phyloP scores from a whole-genome alignment of 2,329 filamentous ascomycete genomes.

The Laburnicola sp. region DNA sequence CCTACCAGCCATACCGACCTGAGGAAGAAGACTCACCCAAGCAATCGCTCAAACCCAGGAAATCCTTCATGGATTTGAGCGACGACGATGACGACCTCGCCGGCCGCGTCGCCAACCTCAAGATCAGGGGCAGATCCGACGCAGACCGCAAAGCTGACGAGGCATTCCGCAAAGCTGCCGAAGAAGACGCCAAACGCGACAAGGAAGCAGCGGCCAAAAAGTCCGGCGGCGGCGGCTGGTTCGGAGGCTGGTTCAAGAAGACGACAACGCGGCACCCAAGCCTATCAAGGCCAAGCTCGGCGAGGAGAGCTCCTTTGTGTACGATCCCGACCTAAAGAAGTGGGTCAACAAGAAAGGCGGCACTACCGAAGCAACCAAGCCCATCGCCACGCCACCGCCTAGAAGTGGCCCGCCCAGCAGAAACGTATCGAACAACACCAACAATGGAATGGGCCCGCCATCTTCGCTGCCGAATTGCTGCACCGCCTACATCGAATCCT shows the following conservation, averaged over 20 bases:
- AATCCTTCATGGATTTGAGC: slow-evolving; percentile 74
- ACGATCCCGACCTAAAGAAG: slow-evolving; percentile 92
- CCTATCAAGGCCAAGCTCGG: slow-evolving; percentile 93
- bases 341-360: slow-evolving; percentile 97
- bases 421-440: slow-evolving; percentile 23
- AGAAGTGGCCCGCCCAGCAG: slow-evolving; percentile 54
- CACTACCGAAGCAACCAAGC: slow-evolving; percentile 60
- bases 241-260: slow-evolving; percentile 82
- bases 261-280: slow-evolving; percentile 63
- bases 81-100: slow-evolving; percentile 72
- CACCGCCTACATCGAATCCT: slow-evolving; percentile 24
- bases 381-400: slow-evolving; percentile 71
- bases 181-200: slow-evolving; percentile 65
- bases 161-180: slow-evolving; percentile 81
- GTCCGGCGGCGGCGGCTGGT: slow-evolving; percentile 77
- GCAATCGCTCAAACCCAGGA: slow-evolving; percentile 60
- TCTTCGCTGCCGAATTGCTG: slow-evolving; percentile 16
- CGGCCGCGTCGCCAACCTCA: slow-evolving; percentile 56
- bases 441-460: slow-evolving; percentile 37
- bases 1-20: slow-evolving; percentile 54
- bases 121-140: slow-evolving; percentile 57
- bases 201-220: slow-evolving; percentile 50
- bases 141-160: slow-evolving; percentile 79
- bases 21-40: slow-evolving; percentile 54
- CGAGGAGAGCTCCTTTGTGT: slow-evolving; percentile 90